Percentiles rank a stretch among this genome's conserved stretches.
Evolutionary conservation across 805 yeast species (phyloP).

Genomic region (Cyberlindnera galapagoensis): DNA sequence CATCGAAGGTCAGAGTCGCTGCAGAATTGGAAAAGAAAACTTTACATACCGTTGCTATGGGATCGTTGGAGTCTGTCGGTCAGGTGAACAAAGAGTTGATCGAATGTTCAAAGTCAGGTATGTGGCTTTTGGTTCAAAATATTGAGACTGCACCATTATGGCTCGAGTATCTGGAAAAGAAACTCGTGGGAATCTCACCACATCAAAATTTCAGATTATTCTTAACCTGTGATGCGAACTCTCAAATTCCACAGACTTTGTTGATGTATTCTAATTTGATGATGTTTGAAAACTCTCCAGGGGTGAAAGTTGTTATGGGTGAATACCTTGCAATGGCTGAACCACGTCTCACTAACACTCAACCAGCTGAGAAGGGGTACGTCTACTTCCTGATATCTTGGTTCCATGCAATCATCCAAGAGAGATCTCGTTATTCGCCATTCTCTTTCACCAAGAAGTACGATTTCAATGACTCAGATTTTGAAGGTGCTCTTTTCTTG

Average conservation of each 20-base stretch:
- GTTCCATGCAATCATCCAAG: conserved; percentile 62
- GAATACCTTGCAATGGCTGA: conserved; percentile 22
- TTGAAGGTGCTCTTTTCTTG: conserved; percentile 40
- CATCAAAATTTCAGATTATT: conserved; percentile 46
- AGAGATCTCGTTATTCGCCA: conserved; percentile 53
- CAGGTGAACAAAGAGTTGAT: conserved; percentile 50
- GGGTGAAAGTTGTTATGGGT: conserved; percentile 42
- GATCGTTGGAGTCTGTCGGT: conserved; percentile 58
- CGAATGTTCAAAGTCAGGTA: conserved; percentile 39
- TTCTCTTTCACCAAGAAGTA: conserved; percentile 54
- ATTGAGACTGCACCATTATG: conserved; percentile 66
- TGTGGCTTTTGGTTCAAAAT: conserved; percentile 78
- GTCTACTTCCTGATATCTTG: conserved; percentile 54
- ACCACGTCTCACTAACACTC: background rate
- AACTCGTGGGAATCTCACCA: conserved; percentile 28
- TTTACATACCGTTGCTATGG: conserved; percentile 56
- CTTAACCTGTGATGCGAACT: conserved; percentile 52
- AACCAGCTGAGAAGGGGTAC: conserved; percentile 36
- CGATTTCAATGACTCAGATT: conserved; percentile 73
- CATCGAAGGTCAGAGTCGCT: conserved; percentile 40
- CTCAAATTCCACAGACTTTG: conserved; percentile 47
- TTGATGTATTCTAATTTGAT: conserved; percentile 49
- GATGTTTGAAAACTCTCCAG: conserved; percentile 56
- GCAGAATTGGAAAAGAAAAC: conserved; percentile 28
- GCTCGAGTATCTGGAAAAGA: conserved; percentile 48